A percentile compares a stretch with the other conserved stretches of the same genome.
Evolutionary conservation across 495 filamentous ascomycete genomes (phyloP).

Genomic region (Jackrogersella minutella): DNA sequence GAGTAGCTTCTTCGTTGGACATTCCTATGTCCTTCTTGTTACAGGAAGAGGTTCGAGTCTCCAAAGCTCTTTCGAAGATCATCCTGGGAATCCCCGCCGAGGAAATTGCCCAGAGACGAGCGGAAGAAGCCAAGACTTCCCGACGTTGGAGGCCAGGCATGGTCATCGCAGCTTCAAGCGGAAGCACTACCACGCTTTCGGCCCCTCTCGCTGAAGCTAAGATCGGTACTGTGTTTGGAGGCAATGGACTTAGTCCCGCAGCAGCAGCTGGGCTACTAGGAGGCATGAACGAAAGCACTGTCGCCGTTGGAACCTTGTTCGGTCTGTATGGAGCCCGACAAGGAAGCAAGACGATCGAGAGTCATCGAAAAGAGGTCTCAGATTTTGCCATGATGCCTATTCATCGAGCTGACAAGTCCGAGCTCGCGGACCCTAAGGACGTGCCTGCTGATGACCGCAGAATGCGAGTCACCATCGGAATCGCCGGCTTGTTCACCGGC

Average conservation of each 20-base stretch:
- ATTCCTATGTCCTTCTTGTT: slow-evolving; percentile 70
- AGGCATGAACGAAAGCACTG: slow-evolving; percentile 74
- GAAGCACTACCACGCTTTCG: slow-evolving; percentile 78
- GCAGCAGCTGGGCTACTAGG: slow-evolving; percentile 81
- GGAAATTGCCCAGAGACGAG: slow-evolving; percentile 70
- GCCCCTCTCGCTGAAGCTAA: slow-evolving; percentile 84
- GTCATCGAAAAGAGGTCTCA: slow-evolving; percentile 83
- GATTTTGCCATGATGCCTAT: slow-evolving; percentile 91
- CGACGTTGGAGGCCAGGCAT: slow-evolving; percentile 85
- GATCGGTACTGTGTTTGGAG: slow-evolving; percentile 82
- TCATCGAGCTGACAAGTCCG: slow-evolving; percentile 50
- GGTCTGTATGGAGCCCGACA: slow-evolving; percentile 88
- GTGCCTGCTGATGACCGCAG: slow-evolving; percentile 60
- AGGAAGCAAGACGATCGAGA: slow-evolving; percentile 85
- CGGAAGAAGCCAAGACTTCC: slow-evolving; percentile 68
- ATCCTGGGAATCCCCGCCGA: slow-evolving; percentile 74
- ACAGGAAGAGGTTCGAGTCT: slow-evolving; percentile 77
- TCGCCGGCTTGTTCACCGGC: slow-evolving; percentile 82
- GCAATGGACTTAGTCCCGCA: slow-evolving; percentile 72
- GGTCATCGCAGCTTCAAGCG: slow-evolving; percentile 74
- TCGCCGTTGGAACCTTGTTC: slow-evolving; percentile 84
- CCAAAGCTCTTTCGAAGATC: slow-evolving; percentile 74
- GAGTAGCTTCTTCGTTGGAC: slow-evolving; percentile 71
- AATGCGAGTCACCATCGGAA: slow-evolving; percentile 80
- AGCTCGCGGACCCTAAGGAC: slow-evolving; percentile 52